These are phyloP conservation scores for Ceratocystis destructans DNA, from an alignment of 2,329 filamentous ascomycete species.

Conservation along the genomic window DNA sequence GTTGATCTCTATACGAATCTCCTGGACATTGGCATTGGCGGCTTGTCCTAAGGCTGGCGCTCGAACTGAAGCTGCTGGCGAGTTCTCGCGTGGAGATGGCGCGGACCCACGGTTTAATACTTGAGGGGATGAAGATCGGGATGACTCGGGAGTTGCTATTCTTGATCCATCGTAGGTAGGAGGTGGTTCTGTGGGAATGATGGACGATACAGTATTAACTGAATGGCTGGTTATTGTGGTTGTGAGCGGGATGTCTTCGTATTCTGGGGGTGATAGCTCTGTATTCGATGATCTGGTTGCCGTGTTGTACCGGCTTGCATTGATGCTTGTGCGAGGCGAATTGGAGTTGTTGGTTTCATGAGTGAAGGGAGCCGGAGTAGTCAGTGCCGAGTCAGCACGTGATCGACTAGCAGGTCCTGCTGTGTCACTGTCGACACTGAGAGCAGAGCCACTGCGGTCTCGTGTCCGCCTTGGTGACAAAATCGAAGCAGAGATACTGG, in stretches of 20 bases:
- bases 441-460: conserved; percentile 39
- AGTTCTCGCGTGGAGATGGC: not conserved
- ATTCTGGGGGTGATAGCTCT: conserved; percentile 12
- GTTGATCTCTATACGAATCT: not conserved
- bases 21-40: not conserved
- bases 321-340: conserved; percentile 13
- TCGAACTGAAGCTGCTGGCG: not conserved
- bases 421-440: conserved; percentile 38
- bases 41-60: not conserved
- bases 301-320: conserved; percentile 9
- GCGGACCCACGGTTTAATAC: not conserved
- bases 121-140: not conserved
- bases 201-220: conserved; percentile 19
- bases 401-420: conserved; percentile 28
- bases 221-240: conserved; percentile 20
- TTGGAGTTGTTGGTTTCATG: not conserved
- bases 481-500: conserved; percentile 40
- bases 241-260: conserved; percentile 20
- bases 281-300: conserved; percentile 7
- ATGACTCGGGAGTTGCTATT: not conserved
- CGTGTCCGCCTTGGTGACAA: conserved; percentile 28
- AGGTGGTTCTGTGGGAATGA: conserved; percentile 33
- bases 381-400: conserved; percentile 22
- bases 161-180: conserved; percentile 38
- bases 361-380: conserved; percentile 21